A percentile compares a stretch with the other conserved stretches of the same genome.
phyloP scores from a whole-genome alignment of 78 protist genomes.

The Mastigamoeba balamuthi region DNA sequence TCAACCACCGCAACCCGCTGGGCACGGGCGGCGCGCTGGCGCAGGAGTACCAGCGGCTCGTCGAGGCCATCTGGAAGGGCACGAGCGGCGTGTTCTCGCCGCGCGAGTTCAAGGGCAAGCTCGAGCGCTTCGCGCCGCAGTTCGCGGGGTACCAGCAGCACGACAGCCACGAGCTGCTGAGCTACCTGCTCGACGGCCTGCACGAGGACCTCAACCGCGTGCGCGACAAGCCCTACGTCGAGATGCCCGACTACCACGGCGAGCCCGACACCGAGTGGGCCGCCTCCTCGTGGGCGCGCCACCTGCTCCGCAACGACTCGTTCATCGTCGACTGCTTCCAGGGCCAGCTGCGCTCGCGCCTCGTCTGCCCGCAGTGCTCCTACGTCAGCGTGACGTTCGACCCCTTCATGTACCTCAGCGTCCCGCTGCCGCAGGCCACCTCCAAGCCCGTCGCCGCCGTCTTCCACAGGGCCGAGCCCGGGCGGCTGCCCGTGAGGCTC shows the following conservation, averaged over 20 bases:
- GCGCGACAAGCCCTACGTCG: slow-evolving; percentile 37
- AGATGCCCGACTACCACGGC: slow-evolving; percentile 24
- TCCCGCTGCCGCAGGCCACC: slow-evolving; percentile 60
- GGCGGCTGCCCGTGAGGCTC: too few species aligned
- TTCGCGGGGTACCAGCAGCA: slow-evolving; percentile 72
- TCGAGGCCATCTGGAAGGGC: slow-evolving; percentile 41
- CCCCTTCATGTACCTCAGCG: slow-evolving; percentile 72
- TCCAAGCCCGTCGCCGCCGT: background rate
- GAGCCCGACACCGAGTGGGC: slow-evolving; percentile 25
- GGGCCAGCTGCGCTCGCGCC: slow-evolving; percentile 27
- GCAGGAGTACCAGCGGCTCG: slow-evolving; percentile 15
- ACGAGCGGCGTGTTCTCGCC: slow-evolving; percentile 17
- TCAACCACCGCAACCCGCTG: slow-evolving; percentile 61
- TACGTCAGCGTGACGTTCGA: slow-evolving; percentile 60
- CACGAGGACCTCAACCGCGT: slow-evolving; percentile 88
- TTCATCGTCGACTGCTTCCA: slow-evolving; percentile 63
- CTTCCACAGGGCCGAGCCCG: background rate
- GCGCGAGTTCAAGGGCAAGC: slow-evolving; percentile 30
- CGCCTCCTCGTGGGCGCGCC: slow-evolving; percentile 49
- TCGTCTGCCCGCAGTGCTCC: slow-evolving; percentile 43
- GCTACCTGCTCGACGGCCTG: slow-evolving; percentile 58
- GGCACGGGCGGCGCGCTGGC: slow-evolving; percentile 68
- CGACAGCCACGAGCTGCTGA: slow-evolving; percentile 67
- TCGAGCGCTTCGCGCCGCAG: slow-evolving; percentile 55
- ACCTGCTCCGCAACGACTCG: slow-evolving; percentile 43